Base-by-base conservation (phyloP, 108 stramenopile species). In the Epithemia pelagica region DNA sequence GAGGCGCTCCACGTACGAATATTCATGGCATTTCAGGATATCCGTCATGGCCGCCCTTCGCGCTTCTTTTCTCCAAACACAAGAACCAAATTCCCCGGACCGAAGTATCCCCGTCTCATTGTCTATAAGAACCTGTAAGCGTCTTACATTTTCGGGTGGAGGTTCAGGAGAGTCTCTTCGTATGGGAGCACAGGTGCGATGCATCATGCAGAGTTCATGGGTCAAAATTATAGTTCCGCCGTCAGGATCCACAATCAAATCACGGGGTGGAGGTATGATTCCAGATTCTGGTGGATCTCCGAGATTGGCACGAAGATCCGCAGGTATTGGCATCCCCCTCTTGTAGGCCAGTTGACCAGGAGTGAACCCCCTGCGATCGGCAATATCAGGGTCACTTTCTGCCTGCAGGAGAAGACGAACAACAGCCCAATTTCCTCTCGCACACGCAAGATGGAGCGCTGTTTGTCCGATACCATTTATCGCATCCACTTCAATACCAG, bases 141-240 rank as follows among this genome's bases (percentile, higher is more conserved):
- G 78, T 57, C 87, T 68, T 31, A 95, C 81, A 76, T 95, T 95
- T 67, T 95, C 94, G 0, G 93, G 93, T 32, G 90, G 89, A 24
- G 90, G 89, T 20, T 72, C 76, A 1, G 62, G 70, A 32, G 79
- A 77, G 75, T 83, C 84, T 64, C 94, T 75, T 23, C 78, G 75
- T 1, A 95, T 91, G 18, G 94, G 94, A 26, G 90, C 82, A 70
- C 94, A 95, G 25, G 85, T 89, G 29, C 82, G 73, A 64, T 95
- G 94, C 30, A 82, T 73, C 2, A 80, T 71, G 65, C 94, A 95
- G 21, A 91, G 69, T 66, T 91, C 89, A 67, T 95, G 94, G 56
- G 81, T 89, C 5, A 91, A 56, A 18, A 95, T 60, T 0, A 91
- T 61, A 2, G 94, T 95, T 5, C 54, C 74, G 58, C 74, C 63